Evolutionary conservation across 1,139 yeast genomes (phyloP).

Genomic region (Saccharomycopsis hybrid): DNA sequence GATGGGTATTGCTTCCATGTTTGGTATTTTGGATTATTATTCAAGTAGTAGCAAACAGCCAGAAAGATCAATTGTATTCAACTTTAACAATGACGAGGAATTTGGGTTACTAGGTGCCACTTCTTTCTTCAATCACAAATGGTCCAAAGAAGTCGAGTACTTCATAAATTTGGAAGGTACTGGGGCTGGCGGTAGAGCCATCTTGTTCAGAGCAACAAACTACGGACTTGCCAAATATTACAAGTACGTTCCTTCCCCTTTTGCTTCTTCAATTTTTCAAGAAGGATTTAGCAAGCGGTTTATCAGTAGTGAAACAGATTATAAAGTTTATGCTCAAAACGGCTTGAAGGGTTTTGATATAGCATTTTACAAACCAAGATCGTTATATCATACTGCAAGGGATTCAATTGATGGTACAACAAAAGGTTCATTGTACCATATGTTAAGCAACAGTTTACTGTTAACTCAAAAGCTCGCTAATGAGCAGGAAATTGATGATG

Average conservation of each 20-base stretch:
- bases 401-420: conserved; percentile 66
- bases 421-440: conserved; percentile 69
- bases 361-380: conserved; percentile 71
- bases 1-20: conserved; percentile 78
- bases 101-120: conserved; percentile 83
- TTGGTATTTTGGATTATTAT: conserved; percentile 58
- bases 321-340: conserved; percentile 55
- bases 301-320: conserved; percentile 80
- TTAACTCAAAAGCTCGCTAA: conserved; percentile 26
- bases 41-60: conserved; percentile 42
- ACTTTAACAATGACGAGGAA: conserved; percentile 88
- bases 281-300: conserved; percentile 74
- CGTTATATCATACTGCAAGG: conserved; percentile 70
- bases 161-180: conserved; percentile 92
- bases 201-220: conserved; percentile 79
- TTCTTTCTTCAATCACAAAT: conserved; percentile 67
- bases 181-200: conserved; percentile 87
- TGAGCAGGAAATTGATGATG: conserved; percentile 37
- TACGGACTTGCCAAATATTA: conserved; percentile 60
- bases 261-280: conserved; percentile 72
- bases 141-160: conserved; percentile 57
- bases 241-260: conserved; percentile 47
- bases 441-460: conserved; percentile 68
- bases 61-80: conserved; percentile 64
- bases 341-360: conserved; percentile 83